These are phyloP conservation scores for Colletotrichum eremochloae DNA, from an alignment of 2,329 filamentous ascomycete species.

Conservation along the genomic window DNA sequence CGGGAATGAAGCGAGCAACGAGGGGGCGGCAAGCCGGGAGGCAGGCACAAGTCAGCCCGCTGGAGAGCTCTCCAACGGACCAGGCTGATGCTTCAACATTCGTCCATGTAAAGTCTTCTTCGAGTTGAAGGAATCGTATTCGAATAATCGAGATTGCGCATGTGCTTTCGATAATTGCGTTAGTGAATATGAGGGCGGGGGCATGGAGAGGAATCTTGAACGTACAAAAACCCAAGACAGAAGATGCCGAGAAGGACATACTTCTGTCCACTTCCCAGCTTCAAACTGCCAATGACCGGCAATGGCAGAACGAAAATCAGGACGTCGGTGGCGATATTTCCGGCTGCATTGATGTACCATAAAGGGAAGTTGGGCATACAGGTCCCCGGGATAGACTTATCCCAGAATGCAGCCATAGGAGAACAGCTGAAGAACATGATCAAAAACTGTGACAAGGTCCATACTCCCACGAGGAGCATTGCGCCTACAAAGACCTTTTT, in stretches of 20 bases:
- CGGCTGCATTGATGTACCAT: conserved; percentile 47
- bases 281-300: conserved; percentile 39
- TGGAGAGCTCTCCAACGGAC: conserved; percentile 46
- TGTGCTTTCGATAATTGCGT: conserved; percentile 30
- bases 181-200: background rate
- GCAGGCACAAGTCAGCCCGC: conserved; percentile 45
- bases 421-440: conserved; percentile 47
- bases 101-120: conserved; percentile 44
- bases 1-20: conserved; percentile 31
- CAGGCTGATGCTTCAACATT: conserved; percentile 46
- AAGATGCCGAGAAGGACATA: conserved; percentile 46
- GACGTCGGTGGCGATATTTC: conserved; percentile 43
- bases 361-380: conserved; percentile 45
- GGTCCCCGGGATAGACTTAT: conserved; percentile 40
- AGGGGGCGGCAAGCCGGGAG: conserved; percentile 47
- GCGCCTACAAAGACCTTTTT: conserved; percentile 46
- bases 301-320: conserved; percentile 43
- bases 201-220: background rate
- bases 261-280: conserved; percentile 40
- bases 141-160: conserved; percentile 46
- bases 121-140: conserved; percentile 43
- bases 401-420: conserved; percentile 48
- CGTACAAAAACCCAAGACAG: conserved; percentile 44
- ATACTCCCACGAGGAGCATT: conserved; percentile 46
- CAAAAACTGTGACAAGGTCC: conserved; percentile 48